These are phyloP conservation scores for Amesomyces nigricolor DNA, from an alignment of 2,329 filamentous ascomycete genomes.

Conservation along the genomic window DNA sequence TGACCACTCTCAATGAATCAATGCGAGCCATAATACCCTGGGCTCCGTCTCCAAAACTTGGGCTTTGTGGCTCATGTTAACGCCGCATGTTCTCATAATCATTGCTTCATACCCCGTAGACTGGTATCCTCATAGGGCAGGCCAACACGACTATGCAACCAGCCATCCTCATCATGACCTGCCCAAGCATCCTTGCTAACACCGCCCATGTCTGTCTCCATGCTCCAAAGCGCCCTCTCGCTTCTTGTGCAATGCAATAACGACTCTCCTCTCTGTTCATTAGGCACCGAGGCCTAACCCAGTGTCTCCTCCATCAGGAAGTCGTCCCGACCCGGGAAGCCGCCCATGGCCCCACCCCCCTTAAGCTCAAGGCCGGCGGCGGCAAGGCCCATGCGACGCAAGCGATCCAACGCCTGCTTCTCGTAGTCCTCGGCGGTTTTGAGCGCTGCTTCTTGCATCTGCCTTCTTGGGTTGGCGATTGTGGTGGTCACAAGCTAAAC, in stretches of 20 bases:
- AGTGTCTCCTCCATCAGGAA: constrained; percentile 16
- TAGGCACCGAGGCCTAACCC: constrained; percentile 1
- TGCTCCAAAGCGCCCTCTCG: constrained; percentile 3
- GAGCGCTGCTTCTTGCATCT: constrained; percentile 66
- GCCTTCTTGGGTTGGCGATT: constrained; percentile 57
- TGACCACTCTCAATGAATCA: too few species aligned
- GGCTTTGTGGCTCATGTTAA: too few species aligned
- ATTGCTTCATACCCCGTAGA: not conserved
- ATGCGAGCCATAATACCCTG: too few species aligned
- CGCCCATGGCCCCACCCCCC: constrained; percentile 21
- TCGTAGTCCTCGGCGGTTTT: constrained; percentile 66
- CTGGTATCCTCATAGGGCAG: not conserved
- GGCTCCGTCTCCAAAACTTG: too few species aligned
- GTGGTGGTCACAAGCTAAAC: constrained; percentile 65
- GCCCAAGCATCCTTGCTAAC: not conserved
- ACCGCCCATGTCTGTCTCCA: not conserved
- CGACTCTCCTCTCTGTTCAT: not conserved
- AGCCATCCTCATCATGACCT: not conserved
- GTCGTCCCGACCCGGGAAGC: not conserved
- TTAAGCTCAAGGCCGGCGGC: constrained; percentile 70
- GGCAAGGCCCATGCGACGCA: constrained; percentile 71
- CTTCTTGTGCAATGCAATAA: constrained; percentile 6
- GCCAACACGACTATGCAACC: not conserved
- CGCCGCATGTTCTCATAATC: not conserved
- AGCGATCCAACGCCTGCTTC: constrained; percentile 65